Evolutionary conservation across 495 filamentous ascomycete species (phyloP).

Genomic region (Hyaloscypha finlandica): DNA sequence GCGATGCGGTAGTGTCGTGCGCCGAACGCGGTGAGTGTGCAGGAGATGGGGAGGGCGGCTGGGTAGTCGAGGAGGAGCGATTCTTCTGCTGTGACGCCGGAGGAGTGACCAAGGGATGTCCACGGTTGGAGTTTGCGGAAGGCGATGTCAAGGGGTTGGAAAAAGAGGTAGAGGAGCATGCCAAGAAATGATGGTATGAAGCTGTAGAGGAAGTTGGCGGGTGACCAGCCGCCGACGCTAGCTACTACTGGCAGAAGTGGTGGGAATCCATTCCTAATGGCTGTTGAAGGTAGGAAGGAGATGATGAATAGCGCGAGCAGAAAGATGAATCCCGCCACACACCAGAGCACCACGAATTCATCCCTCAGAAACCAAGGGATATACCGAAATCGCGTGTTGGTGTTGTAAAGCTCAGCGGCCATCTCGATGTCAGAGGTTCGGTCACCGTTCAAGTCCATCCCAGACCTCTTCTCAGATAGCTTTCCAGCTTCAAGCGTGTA

Average conservation of each 20-base stretch:
- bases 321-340: conserved; percentile 61
- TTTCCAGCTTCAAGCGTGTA: conserved; percentile 48
- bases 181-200: conserved; percentile 80
- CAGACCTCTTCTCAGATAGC: conserved; percentile 40
- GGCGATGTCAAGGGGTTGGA: conserved; percentile 74
- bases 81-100: conserved; percentile 64
- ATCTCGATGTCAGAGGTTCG: conserved; percentile 27
- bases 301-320: conserved; percentile 73
- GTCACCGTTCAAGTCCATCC: not conserved
- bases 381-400: conserved; percentile 61
- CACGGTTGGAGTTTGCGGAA: conserved; percentile 77
- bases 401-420: conserved; percentile 43
- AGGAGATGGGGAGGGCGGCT: conserved; percentile 60
- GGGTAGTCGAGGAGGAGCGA: conserved; percentile 77
- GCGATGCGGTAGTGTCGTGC: conserved; percentile 69
- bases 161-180: conserved; percentile 72
- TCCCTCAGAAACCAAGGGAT: conserved; percentile 78
- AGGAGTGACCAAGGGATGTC: conserved; percentile 57
- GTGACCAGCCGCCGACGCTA: conserved; percentile 66
- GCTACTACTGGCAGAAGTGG: conserved; percentile 65
- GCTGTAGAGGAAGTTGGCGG: conserved; percentile 85
- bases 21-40: conserved; percentile 41
- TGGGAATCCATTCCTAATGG: conserved; percentile 66
- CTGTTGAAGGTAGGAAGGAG: conserved; percentile 69
- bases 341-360: conserved; percentile 62